Base-by-base conservation (phyloP, 371 early-diverging fungal species). In the Funneliformis caledonium region DNA sequence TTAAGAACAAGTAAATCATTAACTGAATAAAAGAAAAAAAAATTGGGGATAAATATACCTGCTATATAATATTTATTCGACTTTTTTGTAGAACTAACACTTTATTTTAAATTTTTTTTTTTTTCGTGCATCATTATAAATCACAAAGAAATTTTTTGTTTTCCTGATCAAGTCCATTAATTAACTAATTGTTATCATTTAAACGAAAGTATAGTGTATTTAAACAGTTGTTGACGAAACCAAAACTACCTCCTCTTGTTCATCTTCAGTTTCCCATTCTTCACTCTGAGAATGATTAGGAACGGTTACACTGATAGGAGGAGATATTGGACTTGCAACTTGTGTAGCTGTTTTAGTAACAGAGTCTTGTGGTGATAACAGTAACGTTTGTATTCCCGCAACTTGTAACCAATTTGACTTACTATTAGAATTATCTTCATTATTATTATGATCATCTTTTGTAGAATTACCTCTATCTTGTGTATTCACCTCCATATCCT, bases 211-310 rank as follows among this genome's bases (percentile, higher is more conserved):
- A 37, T 26, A 26, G 26, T 26, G 26, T 26, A 26, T 26, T 26
- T 26, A 26, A 52, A 19, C 52, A 52, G 52, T 19, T 14, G 5
- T 16, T 19, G 52, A 56, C 19, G 56, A 56, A 19, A 19, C 19
- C 56, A 56, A 56, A 56, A 56, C 56, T 56, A 19, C 56, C 56
- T 56, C 56, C 56, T 56, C 56, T 56, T 56, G 56, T 56, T 56
- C 56, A 56, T 56, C 56, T 56, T 56, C 56, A 56, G 56, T 56
- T 56, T 16, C 16, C 56, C 56, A 56, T 56, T 56, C 56, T 5
- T 19, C 56, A 19, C 16, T 16, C 16, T 56, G 19, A 16, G 56
- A 56, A 56, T 5, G 19, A 56, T 56, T 56, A 56, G 56, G 56
- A 56, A 19, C 19, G 56, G 19, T 56, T 19, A 56, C 19, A 19